A percentile compares a stretch with the other conserved stretches of the same genome.
Conservation (phyloP, 2,329 filamentous ascomycete species). For the Aspergillus ochraceus region DNA sequence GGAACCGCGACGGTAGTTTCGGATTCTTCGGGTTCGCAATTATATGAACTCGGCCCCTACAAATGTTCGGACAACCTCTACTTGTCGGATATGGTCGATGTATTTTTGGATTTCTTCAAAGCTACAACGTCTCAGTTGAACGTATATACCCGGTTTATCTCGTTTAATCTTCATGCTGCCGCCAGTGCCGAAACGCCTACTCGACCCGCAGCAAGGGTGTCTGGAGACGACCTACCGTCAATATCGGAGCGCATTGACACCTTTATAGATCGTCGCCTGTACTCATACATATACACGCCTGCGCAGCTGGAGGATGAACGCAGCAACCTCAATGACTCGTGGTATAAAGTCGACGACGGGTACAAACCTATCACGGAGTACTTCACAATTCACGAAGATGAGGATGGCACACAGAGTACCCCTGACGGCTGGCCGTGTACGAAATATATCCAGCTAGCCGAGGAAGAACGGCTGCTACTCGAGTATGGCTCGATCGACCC, state of each 20-base stretch:
- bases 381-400: conserved; percentile 45
- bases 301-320: conserved; percentile 52
- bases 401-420: conserved; percentile 46
- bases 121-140: conserved; percentile 56
- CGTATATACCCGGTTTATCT: conserved; percentile 54
- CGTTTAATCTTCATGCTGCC: conserved; percentile 62
- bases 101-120: conserved; percentile 56
- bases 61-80: conserved; percentile 57
- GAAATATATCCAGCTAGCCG: conserved; percentile 56
- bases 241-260: conserved; percentile 47
- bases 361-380: conserved; percentile 55
- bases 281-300: conserved; percentile 56
- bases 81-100: conserved; percentile 49
- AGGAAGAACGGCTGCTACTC: conserved; percentile 55
- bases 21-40: conserved; percentile 27
- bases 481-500: conserved; percentile 59
- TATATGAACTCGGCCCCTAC: conserved; percentile 53
- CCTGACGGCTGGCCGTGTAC: conserved; percentile 65
- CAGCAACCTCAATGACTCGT: conserved; percentile 57
- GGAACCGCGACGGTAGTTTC: conserved; percentile 24
- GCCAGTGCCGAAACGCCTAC: conserved; percentile 43
- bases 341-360: conserved; percentile 49
- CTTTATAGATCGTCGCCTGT: conserved; percentile 50
- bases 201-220: conserved; percentile 42
- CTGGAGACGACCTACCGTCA: conserved; percentile 46